Conservation (phyloP, 1,139 yeast species). For the Scheffersomyces cryptocercus region DNA sequence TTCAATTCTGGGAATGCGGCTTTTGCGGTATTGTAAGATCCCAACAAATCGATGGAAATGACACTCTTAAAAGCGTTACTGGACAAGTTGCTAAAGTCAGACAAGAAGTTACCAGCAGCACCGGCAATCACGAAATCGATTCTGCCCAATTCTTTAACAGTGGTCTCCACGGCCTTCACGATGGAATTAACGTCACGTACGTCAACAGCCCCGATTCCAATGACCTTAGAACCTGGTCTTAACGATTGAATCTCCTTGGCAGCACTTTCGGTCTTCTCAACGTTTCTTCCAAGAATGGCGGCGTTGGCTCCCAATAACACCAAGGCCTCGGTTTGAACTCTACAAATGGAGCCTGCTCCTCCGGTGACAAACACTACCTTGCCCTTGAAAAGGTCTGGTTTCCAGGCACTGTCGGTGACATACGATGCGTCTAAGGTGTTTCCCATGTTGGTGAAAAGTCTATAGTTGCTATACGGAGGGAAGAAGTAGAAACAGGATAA, state of each 20-base stretch:
- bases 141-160: constrained; percentile 66
- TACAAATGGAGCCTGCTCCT: constrained; percentile 91
- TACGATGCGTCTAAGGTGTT: constrained; percentile 28
- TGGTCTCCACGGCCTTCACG: constrained; percentile 58
- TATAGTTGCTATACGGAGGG: too few species aligned
- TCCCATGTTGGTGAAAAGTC: too few species aligned
- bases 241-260: constrained; percentile 63
- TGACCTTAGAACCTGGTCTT: constrained; percentile 60
- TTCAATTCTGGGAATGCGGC: constrained; percentile 69
- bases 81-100: constrained; percentile 76
- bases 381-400: constrained; percentile 68
- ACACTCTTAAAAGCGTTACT: constrained; percentile 87
- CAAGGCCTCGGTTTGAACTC: constrained; percentile 82
- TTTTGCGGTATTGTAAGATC: constrained; percentile 84
- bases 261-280: constrained; percentile 59
- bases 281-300: constrained; percentile 78
- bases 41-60: constrained; percentile 78
- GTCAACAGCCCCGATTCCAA: constrained; percentile 71
- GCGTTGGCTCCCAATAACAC: constrained; percentile 83
- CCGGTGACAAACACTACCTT: constrained; percentile 92
- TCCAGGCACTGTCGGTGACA: constrained; percentile 37
- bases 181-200: constrained; percentile 68
- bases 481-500: too few species aligned
- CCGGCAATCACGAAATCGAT: constrained; percentile 90
- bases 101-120: constrained; percentile 90